These are phyloP conservation scores for Neurospora sublineolata DNA, from an alignment of 495 filamentous ascomycete genomes.

Conservation along the genomic window DNA sequence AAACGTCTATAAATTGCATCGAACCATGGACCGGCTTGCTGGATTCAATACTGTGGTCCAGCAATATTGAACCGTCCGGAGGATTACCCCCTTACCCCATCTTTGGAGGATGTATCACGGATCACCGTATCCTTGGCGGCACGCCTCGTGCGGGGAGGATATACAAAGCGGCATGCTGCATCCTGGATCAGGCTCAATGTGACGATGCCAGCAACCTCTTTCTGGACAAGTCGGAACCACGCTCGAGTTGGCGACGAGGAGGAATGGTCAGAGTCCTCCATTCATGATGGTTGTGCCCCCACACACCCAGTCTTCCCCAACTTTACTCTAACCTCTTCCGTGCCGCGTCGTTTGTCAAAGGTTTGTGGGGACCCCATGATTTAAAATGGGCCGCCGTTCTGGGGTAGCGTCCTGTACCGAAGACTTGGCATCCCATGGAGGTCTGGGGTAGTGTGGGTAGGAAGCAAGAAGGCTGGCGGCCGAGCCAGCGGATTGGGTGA, in stretches of 20 bases:
- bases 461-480: neutral
- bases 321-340: neutral
- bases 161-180: neutral
- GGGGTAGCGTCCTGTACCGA: neutral
- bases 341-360: neutral
- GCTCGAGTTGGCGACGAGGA: neutral
- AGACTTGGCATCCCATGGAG: neutral
- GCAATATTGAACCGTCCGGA: neutral
- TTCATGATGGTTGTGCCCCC: neutral
- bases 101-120: neutral
- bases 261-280: neutral
- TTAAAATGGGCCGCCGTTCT: neutral
- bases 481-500: neutral
- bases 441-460: neutral
- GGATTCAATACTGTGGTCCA: neutral
- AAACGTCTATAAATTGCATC: neutral
- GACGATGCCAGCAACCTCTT: neutral
- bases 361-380: neutral
- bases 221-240: neutral
- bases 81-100: neutral
- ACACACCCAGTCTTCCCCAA: neutral
- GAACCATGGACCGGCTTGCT: neutral
- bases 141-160: neutral
- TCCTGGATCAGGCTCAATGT: neutral
- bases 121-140: neutral